These are phyloP conservation scores for Cordyceps militaris DNA, from an alignment of 2,329 filamentous ascomycete genomes.

Conservation along the genomic window DNA sequence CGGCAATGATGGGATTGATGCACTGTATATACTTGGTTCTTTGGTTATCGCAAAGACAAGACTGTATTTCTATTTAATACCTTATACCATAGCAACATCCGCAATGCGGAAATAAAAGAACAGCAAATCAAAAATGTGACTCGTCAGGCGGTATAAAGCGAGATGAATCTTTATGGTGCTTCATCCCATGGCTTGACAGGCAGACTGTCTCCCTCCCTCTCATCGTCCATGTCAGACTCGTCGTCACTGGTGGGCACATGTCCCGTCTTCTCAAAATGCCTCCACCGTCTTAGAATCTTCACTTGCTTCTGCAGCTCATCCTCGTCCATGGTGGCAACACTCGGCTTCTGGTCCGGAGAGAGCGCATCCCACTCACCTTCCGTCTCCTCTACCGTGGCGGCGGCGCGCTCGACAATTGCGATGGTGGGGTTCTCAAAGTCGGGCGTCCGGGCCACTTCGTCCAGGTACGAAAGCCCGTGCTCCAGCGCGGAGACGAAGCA, in stretches of 20 bases:
- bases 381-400: slow-evolving; percentile 16
- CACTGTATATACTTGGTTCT: slow-evolving; percentile 3
- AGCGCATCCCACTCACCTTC: slow-evolving; percentile 27
- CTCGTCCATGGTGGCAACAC: slow-evolving; percentile 17
- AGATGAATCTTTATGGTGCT: background rate
- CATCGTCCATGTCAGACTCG: slow-evolving; percentile 19
- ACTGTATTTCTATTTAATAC: slow-evolving; percentile 4
- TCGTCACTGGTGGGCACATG: slow-evolving; percentile 17
- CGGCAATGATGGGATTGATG: background rate
- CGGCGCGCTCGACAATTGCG: slow-evolving; percentile 21
- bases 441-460: slow-evolving; percentile 40
- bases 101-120: background rate
- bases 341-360: slow-evolving; percentile 25
- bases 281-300: slow-evolving; percentile 22
- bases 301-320: slow-evolving; percentile 20
- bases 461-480: slow-evolving; percentile 54
- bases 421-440: slow-evolving; percentile 35
- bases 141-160: background rate
- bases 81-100: background rate
- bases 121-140: background rate
- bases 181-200: background rate
- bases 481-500: slow-evolving; percentile 51
- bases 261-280: slow-evolving; percentile 23
- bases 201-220: background rate
- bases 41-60: background rate